Percentiles rank a stretch among this genome's conserved stretches.
These are phyloP conservation scores for Neurospora sp. DNA, from an alignment of 495 filamentous ascomycete genomes.

Conservation along the genomic window DNA sequence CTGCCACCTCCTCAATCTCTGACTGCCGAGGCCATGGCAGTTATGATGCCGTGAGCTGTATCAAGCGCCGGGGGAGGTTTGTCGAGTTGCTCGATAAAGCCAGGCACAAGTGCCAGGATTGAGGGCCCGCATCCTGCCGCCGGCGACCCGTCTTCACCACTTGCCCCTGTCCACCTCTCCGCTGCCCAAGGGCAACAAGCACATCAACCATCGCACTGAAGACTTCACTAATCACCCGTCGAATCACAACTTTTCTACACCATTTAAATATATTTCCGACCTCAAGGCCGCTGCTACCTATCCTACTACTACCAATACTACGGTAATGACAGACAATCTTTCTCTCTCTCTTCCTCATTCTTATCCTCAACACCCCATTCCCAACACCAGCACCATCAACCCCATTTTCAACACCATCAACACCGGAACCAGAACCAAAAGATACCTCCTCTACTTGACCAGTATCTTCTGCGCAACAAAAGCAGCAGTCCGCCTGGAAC, in stretches of 20 bases:
- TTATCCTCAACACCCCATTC: not conserved
- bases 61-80: too few relatives aligned
- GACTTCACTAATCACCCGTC: not conserved
- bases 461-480: not conserved
- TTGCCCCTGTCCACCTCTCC: too few relatives aligned
- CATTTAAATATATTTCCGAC: not conserved
- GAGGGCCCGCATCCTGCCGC: too few relatives aligned
- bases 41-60: too few relatives aligned
- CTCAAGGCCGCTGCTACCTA: not conserved
- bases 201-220: not conserved
- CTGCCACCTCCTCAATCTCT: too few relatives aligned
- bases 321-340: not conserved
- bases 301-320: not conserved
- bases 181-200: too few relatives aligned
- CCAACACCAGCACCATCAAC: not conserved
- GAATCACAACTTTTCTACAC: not conserved
- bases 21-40: too few relatives aligned
- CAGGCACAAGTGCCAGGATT: too few relatives aligned
- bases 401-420: not conserved
- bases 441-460: not conserved
- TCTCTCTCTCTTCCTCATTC: not conserved
- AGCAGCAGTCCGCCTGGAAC: not conserved
- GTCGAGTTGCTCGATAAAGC: too few relatives aligned
- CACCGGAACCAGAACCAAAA: not conserved
- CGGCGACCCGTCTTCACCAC: too few relatives aligned